phyloP scores from a whole-genome alignment of 2,329 filamentous ascomycete species.

The Xenoacremonium recifei region DNA sequence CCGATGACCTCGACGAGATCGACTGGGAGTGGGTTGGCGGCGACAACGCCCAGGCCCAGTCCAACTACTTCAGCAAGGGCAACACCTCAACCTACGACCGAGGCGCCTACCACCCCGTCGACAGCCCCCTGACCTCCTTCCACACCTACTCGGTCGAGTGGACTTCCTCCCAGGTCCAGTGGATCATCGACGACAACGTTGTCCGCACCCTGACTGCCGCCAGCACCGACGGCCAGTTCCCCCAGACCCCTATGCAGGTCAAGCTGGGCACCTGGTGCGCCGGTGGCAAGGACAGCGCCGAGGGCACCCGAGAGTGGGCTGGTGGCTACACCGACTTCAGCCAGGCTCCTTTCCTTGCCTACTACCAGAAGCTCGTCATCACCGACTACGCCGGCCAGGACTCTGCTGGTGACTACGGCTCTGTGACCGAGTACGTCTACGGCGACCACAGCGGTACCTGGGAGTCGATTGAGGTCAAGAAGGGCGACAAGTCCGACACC shows the following conservation, averaged over 20 bases:
- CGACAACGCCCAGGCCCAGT: conserved; percentile 72
- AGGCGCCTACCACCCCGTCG: conserved; percentile 59
- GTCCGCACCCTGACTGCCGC: conserved; percentile 61
- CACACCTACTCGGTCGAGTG: conserved; percentile 71
- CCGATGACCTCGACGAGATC: conserved; percentile 81
- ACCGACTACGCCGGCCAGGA: conserved; percentile 53
- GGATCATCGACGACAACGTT: conserved; percentile 60
- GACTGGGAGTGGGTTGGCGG: conserved; percentile 95
- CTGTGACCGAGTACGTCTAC: conserved; percentile 53
- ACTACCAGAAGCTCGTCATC: conserved; percentile 57
- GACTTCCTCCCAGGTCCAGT: conserved; percentile 61
- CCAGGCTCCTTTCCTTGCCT: conserved; percentile 51
- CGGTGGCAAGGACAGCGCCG: conserved; percentile 54
- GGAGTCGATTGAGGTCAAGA: conserved; percentile 51
- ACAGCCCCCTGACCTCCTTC: conserved; percentile 51
- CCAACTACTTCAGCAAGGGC: conserved; percentile 82
- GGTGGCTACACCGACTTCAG: conserved; percentile 56
- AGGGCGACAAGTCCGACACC: conserved; percentile 30
- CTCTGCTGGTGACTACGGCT: conserved; percentile 31
- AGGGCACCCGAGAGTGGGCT: conserved; percentile 71
- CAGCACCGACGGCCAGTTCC: conserved; percentile 61
- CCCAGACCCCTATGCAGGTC: conserved; percentile 72
- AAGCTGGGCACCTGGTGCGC: conserved; percentile 69
- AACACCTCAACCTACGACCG: conserved; percentile 70
- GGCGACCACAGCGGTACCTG: conserved; percentile 47